Evolutionary conservation across 352 stramenopile species (phyloP), one percentile per base, ranked within the genome.

Genomic region (Globisporangium iwayamae): DNA sequence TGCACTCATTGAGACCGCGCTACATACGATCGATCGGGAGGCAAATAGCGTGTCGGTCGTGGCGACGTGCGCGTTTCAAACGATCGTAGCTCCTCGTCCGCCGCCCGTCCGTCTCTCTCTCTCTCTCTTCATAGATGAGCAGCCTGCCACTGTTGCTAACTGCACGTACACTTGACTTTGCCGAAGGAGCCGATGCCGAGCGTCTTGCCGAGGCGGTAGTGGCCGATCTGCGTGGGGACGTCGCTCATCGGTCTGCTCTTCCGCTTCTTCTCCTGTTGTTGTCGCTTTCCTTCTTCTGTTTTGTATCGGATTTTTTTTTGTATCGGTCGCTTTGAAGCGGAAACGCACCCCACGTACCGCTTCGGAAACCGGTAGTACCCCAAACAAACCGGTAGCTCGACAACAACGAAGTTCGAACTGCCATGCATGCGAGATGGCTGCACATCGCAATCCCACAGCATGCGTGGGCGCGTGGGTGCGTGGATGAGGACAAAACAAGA

Each of bases 121-220:
- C 25, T 28, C 25, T 28, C 25, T 28, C 25, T 28, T 28, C 25
- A 41, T 41, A 41, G 9, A 2, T 10, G 8, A 53, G 47, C 20
- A 11, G 22, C 22, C 18, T 32, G 22, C 22, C 18, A 18, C 13
- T 54, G 13, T 7, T 28, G 8, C 14, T 5, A 45, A 36, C 25
- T 34, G 18, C 51, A 87, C 90, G 79, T 83, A 99, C 96, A 85
- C 63, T 98, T 98, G 45, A 98, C 95, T 94, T 99, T 99, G 63
- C 97, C 98, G 75, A 99, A 99, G 39, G 97, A 98, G 52, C 98
- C 98, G 65, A 99, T 99, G 36, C 98, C 98, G 60, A 99, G 84
- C 73, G 98, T 99, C 75, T 99, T 99, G 62, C 96, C 96, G 46
- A 99, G 82, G 25, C 96, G 89, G 86, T 99, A 99, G 66, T 98